Evolutionary conservation across 2,329 filamentous ascomycete species (phyloP).

Genomic region (Aspergillus luchuensis): DNA sequence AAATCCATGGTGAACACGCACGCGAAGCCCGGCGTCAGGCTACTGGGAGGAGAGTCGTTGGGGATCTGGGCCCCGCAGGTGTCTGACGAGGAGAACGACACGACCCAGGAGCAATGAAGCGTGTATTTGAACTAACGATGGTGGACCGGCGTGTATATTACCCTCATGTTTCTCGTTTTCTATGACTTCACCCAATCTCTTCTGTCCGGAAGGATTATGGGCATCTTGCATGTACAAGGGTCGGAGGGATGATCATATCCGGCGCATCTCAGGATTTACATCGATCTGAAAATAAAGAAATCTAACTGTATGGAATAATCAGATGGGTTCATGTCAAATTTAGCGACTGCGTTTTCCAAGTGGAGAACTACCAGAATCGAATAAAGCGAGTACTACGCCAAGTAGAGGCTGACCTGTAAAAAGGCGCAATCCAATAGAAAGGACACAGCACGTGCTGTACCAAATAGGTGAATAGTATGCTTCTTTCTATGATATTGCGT

Average conservation of each 20-base stretch:
- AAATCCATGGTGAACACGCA: slow-evolving; percentile 65
- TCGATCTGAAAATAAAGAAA: slow-evolving; percentile 3
- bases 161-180: slow-evolving; percentile 5
- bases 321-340: too few relatives aligned
- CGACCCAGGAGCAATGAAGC: slow-evolving; percentile 7
- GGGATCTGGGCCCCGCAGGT: slow-evolving; percentile 43
- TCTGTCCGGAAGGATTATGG: background rate
- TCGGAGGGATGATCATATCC: background rate
- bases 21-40: slow-evolving; percentile 46
- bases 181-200: background rate
- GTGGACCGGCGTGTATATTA: slow-evolving; percentile 11
- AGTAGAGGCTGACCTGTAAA: too few relatives aligned
- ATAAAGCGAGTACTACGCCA: too few relatives aligned
- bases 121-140: slow-evolving; percentile 6
- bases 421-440: too few relatives aligned
- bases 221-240: background rate
- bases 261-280: background rate
- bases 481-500: too few relatives aligned
- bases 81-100: slow-evolving; percentile 28
- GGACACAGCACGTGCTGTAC: too few relatives aligned
- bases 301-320: background rate
- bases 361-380: too few relatives aligned
- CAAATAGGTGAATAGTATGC: too few relatives aligned
- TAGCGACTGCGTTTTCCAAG: too few relatives aligned
- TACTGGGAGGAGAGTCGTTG: slow-evolving; percentile 38